These are phyloP conservation scores for Lentithecium fluviatile DNA, from an alignment of 495 filamentous ascomycete genomes.

Conservation along the genomic window DNA sequence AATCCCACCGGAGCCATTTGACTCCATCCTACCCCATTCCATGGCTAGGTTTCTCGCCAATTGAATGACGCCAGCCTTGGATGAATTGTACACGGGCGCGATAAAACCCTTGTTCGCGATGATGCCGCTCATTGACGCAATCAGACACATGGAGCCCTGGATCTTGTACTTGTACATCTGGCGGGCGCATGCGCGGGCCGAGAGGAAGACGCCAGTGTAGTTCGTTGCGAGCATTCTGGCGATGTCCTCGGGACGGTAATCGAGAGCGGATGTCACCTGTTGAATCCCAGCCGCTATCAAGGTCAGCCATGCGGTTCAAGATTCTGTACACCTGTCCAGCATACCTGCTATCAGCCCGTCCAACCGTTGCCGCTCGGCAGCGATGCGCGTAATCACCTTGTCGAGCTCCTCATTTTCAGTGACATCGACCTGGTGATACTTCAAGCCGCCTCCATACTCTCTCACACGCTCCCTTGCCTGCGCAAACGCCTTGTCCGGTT, in stretches of 20 bases:
- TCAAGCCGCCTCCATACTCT: conserved; percentile 55
- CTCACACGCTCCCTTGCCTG: conserved; percentile 51
- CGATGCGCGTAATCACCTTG: conserved; percentile 54
- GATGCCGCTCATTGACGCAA: conserved; percentile 72
- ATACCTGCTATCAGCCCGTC: conserved; percentile 70
- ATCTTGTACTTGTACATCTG: conserved; percentile 74
- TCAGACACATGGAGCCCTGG: conserved; percentile 69
- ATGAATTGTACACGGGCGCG: conserved; percentile 66
- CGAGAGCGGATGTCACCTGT: conserved; percentile 21
- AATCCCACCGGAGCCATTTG: conserved; percentile 53
- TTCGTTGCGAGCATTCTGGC: conserved; percentile 73
- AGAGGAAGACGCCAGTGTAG: conserved; percentile 75
- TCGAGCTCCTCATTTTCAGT: conserved; percentile 58
- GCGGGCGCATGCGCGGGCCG: conserved; percentile 66
- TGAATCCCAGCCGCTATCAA: conserved; percentile 49
- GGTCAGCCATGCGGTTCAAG: conserved; percentile 6
- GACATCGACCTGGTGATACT: conserved; percentile 66
- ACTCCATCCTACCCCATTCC: conserved; percentile 61
- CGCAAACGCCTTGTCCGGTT: conserved; percentile 53
- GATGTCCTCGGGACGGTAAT: conserved; percentile 66
- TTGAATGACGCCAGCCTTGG: conserved; percentile 69
- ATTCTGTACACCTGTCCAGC: not conserved
- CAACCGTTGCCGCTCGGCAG: conserved; percentile 54
- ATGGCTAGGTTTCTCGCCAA: conserved; percentile 63
- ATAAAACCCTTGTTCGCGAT: conserved; percentile 71